These are phyloP conservation scores for Penicillium sp. DNA, from an alignment of 2,329 filamentous ascomycete genomes.

Conservation along the genomic window DNA sequence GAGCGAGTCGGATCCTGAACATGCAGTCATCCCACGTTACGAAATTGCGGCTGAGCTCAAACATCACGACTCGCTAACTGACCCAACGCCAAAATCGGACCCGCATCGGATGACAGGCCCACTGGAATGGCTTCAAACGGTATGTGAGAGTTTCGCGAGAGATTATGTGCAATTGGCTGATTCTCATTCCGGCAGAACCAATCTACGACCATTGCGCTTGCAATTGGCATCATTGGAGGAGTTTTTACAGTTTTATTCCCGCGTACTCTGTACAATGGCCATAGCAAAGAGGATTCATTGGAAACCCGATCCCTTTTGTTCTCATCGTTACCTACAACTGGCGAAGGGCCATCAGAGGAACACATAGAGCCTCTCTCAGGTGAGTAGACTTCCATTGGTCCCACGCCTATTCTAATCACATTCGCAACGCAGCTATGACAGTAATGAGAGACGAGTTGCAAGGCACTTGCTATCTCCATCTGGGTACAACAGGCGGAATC, in stretches of 20 bases:
- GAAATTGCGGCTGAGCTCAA: constrained; percentile 9
- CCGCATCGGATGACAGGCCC: constrained; percentile 27
- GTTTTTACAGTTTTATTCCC: constrained; percentile 23
- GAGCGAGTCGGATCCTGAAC: constrained; percentile 1
- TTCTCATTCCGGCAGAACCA: too few species aligned
- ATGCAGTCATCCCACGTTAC: constrained; percentile 2
- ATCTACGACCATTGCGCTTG: constrained; percentile 20
- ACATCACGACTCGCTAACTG: constrained; percentile 10
- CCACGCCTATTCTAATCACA: constrained; percentile 11
- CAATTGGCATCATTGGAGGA: constrained; percentile 22
- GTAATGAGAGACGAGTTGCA: constrained; percentile 10
- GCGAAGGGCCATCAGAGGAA: constrained; percentile 8
- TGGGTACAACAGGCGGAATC: constrained; percentile 29
- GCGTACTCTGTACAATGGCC: constrained; percentile 13
- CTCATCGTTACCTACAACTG: constrained; percentile 5
- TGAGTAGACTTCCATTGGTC: constrained; percentile 11
- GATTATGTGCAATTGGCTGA: too few species aligned
- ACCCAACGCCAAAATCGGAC: constrained; percentile 5
- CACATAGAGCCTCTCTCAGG: constrained; percentile 35
- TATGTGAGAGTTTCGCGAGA: too few species aligned
- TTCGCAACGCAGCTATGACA: constrained; percentile 22
- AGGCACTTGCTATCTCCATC: constrained; percentile 22
- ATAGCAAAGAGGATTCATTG: constrained; percentile 3
- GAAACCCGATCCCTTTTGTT: constrained; percentile 14
- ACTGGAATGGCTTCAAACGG: constrained; percentile 28